Evolutionary conservation across 441 rosid species (phyloP).

Genomic region (Eruca vesicaria): DNA sequence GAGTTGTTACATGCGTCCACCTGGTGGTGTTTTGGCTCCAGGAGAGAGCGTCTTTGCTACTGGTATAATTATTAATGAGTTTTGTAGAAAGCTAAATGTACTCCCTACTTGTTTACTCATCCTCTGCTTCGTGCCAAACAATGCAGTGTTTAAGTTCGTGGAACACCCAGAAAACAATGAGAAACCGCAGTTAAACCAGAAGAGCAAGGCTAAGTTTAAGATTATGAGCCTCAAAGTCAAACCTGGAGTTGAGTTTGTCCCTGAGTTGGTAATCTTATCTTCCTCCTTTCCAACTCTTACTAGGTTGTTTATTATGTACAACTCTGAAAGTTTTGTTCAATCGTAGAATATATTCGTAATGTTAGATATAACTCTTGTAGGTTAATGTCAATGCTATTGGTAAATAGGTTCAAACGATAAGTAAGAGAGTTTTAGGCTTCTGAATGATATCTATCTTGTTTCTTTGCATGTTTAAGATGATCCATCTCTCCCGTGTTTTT

Average conservation of each 20-base stretch:
- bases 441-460: neutral
- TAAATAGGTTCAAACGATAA: neutral
- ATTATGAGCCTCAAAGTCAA: constrained; percentile 72
- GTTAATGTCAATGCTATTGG: neutral
- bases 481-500: neutral
- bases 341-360: neutral
- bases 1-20: constrained; percentile 82
- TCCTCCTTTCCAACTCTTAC: neutral
- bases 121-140: neutral
- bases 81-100: neutral
- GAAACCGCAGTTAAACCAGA: constrained; percentile 48
- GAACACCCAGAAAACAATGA: constrained; percentile 70
- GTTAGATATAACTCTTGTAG: neutral
- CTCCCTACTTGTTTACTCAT: neutral
- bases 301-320: neutral
- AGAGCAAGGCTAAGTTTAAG: constrained; percentile 72
- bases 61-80: constrained; percentile 50
- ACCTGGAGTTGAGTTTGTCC: constrained; percentile 59
- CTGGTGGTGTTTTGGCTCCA: constrained; percentile 72
- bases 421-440: neutral
- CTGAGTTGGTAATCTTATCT: constrained; percentile 55
- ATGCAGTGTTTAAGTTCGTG: constrained; percentile 70
- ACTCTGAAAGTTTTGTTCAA: neutral
- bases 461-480: neutral
- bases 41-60: constrained; percentile 68